Percentiles rank a stretch among this genome's conserved stretches.
Conservation (phyloP, 2,329 filamentous ascomycete species). For the Dactylonectria macrodidyma region DNA sequence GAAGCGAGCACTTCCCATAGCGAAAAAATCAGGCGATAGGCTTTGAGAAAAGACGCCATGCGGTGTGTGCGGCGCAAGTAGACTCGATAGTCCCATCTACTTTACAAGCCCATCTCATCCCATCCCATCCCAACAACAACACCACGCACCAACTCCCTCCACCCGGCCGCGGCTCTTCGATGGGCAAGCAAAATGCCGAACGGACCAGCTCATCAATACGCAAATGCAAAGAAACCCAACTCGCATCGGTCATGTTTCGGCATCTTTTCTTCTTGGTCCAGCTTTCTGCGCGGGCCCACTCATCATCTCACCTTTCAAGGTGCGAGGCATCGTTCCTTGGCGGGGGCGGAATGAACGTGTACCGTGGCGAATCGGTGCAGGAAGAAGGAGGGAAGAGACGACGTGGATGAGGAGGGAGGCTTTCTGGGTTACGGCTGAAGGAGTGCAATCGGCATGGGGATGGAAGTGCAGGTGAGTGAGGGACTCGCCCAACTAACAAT, state of each 20-base stretch:
- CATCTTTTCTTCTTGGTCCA: not conserved
- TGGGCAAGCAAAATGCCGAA: not conserved
- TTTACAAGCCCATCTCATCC: not conserved
- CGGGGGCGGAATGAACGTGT: not conserved
- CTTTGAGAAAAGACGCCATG: not conserved
- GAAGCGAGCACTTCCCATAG: too few species aligned
- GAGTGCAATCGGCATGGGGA: not conserved
- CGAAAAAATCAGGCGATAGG: not conserved
- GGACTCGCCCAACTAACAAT: too few species aligned
- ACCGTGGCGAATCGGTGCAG: too few species aligned
- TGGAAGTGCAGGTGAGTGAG: not conserved
- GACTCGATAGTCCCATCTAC: not conserved
- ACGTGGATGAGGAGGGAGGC: not conserved
- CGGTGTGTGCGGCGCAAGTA: not conserved
- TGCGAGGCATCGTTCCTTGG: not conserved
- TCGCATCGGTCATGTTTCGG: conserved; percentile 4
- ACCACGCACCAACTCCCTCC: not conserved
- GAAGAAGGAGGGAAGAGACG: not conserved
- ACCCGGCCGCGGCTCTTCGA: not conserved
- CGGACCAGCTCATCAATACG: not conserved
- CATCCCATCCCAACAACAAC: not conserved
- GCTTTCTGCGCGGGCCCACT: conserved; percentile 7
- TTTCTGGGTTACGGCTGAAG: not conserved
- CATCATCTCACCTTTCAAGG: not conserved
- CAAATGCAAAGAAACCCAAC: not conserved